A percentile compares a stretch with the other conserved stretches of the same genome.
These are phyloP conservation scores for Aspergillus bridgeri DNA, from an alignment of 495 filamentous ascomycete species.

Conservation along the genomic window DNA sequence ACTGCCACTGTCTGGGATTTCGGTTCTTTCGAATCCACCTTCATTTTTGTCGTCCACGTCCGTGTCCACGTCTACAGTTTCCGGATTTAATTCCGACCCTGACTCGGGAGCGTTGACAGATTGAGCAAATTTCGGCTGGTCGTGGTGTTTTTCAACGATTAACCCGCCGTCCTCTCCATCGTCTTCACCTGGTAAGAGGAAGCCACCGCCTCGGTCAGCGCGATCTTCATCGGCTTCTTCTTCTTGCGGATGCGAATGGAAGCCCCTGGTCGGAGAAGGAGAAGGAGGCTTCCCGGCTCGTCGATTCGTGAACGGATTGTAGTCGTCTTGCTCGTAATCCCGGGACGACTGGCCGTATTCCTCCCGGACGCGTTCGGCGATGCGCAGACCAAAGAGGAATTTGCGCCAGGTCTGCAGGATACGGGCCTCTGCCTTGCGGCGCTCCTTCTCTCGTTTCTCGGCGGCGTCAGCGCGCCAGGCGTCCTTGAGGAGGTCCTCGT, in stretches of 20 bases:
- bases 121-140: neutral
- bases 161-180: constrained; percentile 14
- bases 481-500: constrained; percentile 70
- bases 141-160: constrained; percentile 14
- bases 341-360: constrained; percentile 67
- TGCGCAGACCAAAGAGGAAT: constrained; percentile 78
- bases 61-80: neutral
- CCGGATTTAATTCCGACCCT: too few relatives aligned
- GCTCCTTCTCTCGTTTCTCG: constrained; percentile 73
- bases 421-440: constrained; percentile 73
- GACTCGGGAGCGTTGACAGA: neutral
- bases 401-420: constrained; percentile 80
- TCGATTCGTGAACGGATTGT: constrained; percentile 39
- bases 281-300: constrained; percentile 5
- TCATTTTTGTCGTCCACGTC: neutral
- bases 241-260: constrained; percentile 7
- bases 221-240: constrained; percentile 17
- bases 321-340: constrained; percentile 29
- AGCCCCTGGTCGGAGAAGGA: constrained; percentile 9
- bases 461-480: constrained; percentile 79
- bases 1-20: neutral
- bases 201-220: constrained; percentile 24
- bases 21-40: neutral
- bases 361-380: constrained; percentile 70
- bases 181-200: constrained; percentile 14